Percentiles rank a stretch among this genome's conserved stretches.
These are phyloP conservation scores for Trichoderma sp. DNA, from an alignment of 2,329 filamentous ascomycete species.

Conservation along the genomic window DNA sequence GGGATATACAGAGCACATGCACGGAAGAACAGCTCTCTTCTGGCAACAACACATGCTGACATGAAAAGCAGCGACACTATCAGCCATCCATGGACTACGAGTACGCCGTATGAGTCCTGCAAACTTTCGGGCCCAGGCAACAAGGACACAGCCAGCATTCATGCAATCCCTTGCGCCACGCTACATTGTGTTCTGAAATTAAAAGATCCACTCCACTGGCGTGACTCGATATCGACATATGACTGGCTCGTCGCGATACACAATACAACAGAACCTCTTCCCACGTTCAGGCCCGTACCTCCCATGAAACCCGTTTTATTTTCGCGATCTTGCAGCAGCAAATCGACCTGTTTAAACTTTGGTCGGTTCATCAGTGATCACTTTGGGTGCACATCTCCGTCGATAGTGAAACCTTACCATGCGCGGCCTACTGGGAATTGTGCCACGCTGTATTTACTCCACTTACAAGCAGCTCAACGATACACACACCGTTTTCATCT, in stretches of 20 bases:
- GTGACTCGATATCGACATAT: constrained; percentile 7
- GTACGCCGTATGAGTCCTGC: not conserved
- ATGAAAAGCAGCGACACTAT: not conserved
- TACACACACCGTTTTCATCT: not conserved
- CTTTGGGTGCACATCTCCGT: constrained; percentile 6
- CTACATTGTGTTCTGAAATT: constrained; percentile 2
- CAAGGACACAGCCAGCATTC: not conserved
- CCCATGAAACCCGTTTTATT: not conserved
- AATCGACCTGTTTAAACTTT: not conserved
- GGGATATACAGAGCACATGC: not conserved
- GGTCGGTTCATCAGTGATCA: not conserved
- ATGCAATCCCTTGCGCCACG: not conserved
- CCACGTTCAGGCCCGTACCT: constrained; percentile 1
- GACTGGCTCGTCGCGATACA: not conserved
- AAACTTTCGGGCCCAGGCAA: not conserved
- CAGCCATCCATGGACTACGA: not conserved
- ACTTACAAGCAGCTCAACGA: not conserved
- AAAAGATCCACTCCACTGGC: constrained; percentile 7
- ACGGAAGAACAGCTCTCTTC: not conserved
- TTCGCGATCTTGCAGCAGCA: constrained; percentile 12
- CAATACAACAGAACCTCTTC: not conserved
- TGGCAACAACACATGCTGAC: not conserved
- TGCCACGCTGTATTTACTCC: not conserved
- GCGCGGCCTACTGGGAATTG: not conserved
- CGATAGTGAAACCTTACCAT: constrained; percentile 10